Percentiles rank a stretch among this genome's conserved stretches.
Evolutionary conservation across 2,329 filamentous ascomycete genomes (phyloP).

Genomic region (Pseudogymnoascus sp.): DNA sequence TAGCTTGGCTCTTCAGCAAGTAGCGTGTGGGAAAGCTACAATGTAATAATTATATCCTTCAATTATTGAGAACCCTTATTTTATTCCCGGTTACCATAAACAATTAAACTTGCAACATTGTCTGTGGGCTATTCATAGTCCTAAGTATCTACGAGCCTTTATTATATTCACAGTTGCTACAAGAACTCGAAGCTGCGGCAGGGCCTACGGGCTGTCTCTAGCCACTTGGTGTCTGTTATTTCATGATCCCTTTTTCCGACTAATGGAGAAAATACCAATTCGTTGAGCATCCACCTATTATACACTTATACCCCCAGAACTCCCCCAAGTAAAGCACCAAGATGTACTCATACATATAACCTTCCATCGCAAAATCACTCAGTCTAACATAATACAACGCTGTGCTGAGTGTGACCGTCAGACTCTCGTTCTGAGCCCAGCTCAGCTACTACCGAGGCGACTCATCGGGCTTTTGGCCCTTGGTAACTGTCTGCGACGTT

Average conservation of each 20-base stretch:
- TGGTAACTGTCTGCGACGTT: background rate
- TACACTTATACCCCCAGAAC: background rate
- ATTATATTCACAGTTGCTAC: background rate
- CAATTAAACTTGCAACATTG: too few relatives aligned
- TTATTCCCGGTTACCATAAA: background rate
- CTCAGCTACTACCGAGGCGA: background rate
- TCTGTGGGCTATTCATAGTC: background rate
- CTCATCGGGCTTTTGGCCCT: background rate
- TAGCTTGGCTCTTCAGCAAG: background rate
- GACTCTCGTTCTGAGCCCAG: background rate
- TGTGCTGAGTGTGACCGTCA: background rate
- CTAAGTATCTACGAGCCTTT: background rate
- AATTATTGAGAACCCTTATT: background rate
- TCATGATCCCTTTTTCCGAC: background rate
- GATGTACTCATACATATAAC: background rate
- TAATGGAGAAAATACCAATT: background rate
- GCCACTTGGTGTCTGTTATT: background rate
- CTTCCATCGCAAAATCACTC: background rate
- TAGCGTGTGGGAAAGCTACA: background rate
- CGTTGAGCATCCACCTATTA: background rate
- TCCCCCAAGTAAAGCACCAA: background rate
- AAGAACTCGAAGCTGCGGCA: background rate
- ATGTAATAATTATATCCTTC: background rate
- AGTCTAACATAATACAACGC: constrained; percentile 1
- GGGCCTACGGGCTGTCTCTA: background rate